Evolutionary conservation across 441 rosid genomes (phyloP).

Genomic region (Melastoma candidum): DNA sequence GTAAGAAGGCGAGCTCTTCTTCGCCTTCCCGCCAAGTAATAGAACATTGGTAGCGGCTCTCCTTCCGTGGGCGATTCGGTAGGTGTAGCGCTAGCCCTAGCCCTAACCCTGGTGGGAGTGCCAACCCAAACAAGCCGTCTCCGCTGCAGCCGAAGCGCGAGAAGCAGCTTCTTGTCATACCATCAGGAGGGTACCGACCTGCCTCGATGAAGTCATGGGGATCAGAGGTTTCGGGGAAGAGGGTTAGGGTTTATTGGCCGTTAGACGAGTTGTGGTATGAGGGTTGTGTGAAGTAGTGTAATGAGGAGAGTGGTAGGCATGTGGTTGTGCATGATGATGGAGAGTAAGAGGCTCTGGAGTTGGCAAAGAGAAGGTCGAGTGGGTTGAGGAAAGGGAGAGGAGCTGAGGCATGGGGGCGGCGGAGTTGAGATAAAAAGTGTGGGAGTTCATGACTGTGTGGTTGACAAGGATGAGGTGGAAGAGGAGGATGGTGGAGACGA

Average conservation of each 20-base stretch:
- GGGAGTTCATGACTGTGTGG: slow-evolving; percentile 25
- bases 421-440: slow-evolving; percentile 37
- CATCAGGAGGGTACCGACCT: slow-evolving; percentile 17
- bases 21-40: too few relatives aligned
- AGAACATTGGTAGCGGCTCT: too few relatives aligned
- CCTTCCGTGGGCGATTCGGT: too few relatives aligned
- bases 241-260: slow-evolving; percentile 89
- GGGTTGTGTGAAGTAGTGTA: slow-evolving; percentile 41
- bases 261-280: slow-evolving; percentile 86
- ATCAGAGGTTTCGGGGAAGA: slow-evolving; percentile 52
- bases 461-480: slow-evolving; percentile 21
- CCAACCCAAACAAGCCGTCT: slow-evolving; percentile 58
- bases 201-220: slow-evolving; percentile 24
- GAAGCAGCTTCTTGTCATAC: slow-evolving; percentile 60
- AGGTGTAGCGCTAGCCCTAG: slow-evolving; percentile 20
- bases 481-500: slow-evolving; percentile 31
- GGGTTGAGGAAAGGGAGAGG: slow-evolving; percentile 38
- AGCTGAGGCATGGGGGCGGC: slow-evolving; percentile 40
- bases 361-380: slow-evolving; percentile 82
- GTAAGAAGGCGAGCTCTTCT: too few relatives aligned
- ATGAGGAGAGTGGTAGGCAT: slow-evolving; percentile 52
- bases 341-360: slow-evolving; percentile 84
- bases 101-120: slow-evolving; percentile 28
- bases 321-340: slow-evolving; percentile 62
- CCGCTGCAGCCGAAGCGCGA: slow-evolving; percentile 47